Evolutionary conservation across 1,139 yeast genomes (phyloP).

Genomic region (Pichia sp.): DNA sequence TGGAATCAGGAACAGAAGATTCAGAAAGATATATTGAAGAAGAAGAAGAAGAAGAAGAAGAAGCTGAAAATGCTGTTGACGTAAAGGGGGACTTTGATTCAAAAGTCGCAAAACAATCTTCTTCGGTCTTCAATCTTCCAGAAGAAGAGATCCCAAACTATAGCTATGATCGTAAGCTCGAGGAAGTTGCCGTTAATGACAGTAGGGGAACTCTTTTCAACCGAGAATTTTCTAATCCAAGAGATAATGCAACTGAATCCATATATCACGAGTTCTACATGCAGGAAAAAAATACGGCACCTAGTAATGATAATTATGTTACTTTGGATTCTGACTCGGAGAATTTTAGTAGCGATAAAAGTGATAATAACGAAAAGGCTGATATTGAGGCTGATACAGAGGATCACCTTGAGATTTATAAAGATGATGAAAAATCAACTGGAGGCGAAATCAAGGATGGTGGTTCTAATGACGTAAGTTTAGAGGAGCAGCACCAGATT

Average conservation of each 20-base stretch:
- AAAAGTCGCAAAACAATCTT: no score
- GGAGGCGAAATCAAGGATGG: no score
- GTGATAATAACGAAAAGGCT: neutral
- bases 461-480: no score
- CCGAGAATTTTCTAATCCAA: neutral
- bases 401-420: neutral
- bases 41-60: neutral
- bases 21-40: no score
- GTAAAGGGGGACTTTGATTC: no score
- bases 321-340: conserved; percentile 10
- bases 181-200: neutral
- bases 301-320: neutral
- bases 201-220: neutral
- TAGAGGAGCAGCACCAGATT: neutral
- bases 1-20: no score
- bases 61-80: neutral
- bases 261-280: conserved; percentile 3
- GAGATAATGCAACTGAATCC: conserved; percentile 3
- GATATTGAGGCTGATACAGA: neutral
- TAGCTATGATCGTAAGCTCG: neutral
- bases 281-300: neutral
- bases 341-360: neutral
- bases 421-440: no score
- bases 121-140: no score
- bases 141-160: neutral